These are phyloP conservation scores for Arachnomyces sp. DNA, from an alignment of 2,329 filamentous ascomycete species.

Conservation along the genomic window DNA sequence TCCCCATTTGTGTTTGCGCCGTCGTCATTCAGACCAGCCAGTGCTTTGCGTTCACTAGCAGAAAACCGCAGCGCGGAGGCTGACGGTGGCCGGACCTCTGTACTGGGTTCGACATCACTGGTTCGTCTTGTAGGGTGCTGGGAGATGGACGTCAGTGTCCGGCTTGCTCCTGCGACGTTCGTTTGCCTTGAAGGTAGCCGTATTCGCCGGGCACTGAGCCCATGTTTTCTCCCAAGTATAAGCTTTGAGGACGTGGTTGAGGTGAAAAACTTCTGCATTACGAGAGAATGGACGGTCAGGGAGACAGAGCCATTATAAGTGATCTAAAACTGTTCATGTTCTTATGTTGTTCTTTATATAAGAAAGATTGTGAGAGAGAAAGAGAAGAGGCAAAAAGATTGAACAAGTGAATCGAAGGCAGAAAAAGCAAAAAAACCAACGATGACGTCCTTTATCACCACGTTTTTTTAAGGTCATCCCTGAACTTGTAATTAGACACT, in stretches of 20 bases:
- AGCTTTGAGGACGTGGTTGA: background rate
- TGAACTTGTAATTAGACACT: no score
- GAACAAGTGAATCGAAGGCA: background rate
- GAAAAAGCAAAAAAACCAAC: background rate
- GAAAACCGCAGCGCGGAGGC: constrained; percentile 19
- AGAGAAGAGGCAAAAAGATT: constrained; percentile 11
- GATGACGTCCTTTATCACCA: background rate
- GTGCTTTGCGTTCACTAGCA: constrained; percentile 14
- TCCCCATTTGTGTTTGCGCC: constrained; percentile 21
- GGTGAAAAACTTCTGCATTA: constrained; percentile 23
- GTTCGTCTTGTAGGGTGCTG: no score
- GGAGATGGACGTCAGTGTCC: no score
- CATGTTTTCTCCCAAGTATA: no score
- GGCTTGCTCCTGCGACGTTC: no score
- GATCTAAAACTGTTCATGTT: no score
- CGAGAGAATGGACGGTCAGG: constrained; percentile 9
- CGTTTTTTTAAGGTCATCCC: no score
- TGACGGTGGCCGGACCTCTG: constrained; percentile 7
- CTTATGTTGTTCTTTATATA: no score
- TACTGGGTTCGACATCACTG: background rate
- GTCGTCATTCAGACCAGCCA: constrained; percentile 18
- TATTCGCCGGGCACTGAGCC: no score
- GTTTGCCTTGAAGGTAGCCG: background rate
- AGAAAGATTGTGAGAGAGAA: no score
- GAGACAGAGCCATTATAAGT: background rate